Conservation (phyloP, 2,329 filamentous ascomycete genomes). For the Claviceps pusilla region DNA sequence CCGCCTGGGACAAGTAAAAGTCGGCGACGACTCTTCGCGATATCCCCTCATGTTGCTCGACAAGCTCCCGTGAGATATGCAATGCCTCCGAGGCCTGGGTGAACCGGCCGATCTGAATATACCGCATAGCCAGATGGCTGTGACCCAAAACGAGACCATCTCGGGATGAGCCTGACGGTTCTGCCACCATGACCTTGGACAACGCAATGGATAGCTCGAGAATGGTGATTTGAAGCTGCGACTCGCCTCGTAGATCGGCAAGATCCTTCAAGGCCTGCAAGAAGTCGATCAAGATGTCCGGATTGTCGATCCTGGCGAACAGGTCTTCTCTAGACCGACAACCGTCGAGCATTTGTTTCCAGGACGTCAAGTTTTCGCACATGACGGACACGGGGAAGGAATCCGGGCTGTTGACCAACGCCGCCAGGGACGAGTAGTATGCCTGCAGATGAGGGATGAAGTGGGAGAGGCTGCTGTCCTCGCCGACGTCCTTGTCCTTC, state of each 20-base stretch:
- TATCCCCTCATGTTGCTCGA: slow-evolving; percentile 21
- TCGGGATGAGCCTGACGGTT: slow-evolving; percentile 14
- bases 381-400: slow-evolving; percentile 18
- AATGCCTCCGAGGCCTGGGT: slow-evolving; percentile 38
- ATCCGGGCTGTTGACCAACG: slow-evolving; percentile 24
- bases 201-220: slow-evolving; percentile 31
- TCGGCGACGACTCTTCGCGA: slow-evolving; percentile 27
- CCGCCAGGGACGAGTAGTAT: slow-evolving; percentile 28
- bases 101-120: slow-evolving; percentile 37
- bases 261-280: slow-evolving; percentile 37
- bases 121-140: slow-evolving; percentile 35
- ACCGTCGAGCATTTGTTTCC: slow-evolving; percentile 27
- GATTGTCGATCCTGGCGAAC: slow-evolving; percentile 31
- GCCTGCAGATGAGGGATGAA: slow-evolving; percentile 35
- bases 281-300: slow-evolving; percentile 32
- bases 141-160: slow-evolving; percentile 31
- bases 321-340: slow-evolving; percentile 27
- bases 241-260: slow-evolving; percentile 35
- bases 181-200: slow-evolving; percentile 20
- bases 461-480: slow-evolving; percentile 28
- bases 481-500: slow-evolving; percentile 23
- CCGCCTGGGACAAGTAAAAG: slow-evolving; percentile 57
- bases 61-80: slow-evolving; percentile 37
- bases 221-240: slow-evolving; percentile 28
- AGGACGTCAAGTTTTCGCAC: slow-evolving; percentile 24